Evolutionary conservation across 257 asterid genomes (phyloP), one percentile per base, ranked within the genome.

Genomic region (Coffea eugenioides): DNA sequence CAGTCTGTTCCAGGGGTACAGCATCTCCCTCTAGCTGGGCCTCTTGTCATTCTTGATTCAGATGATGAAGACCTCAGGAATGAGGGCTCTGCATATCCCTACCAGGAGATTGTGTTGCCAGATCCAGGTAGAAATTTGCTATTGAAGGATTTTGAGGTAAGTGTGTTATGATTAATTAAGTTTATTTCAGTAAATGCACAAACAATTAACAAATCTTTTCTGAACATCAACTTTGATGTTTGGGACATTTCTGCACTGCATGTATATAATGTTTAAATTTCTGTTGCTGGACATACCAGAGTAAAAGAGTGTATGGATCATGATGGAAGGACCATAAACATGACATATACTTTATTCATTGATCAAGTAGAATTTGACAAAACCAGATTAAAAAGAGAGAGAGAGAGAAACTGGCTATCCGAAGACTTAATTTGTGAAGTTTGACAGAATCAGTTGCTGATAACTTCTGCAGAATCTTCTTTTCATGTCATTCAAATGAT

Each of bases 21-120:
- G 82, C 84, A 82, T 77, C 82, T 85, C 72, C 83, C 83, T 64
- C 46, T 83, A 20, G 78, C 84, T 83, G 93, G 84, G 65, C 87
- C 89, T 59, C 81, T 93, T 79, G 90, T 95, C 49, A 88, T 93
- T 79, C 81, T 93, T 74, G 97, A 95, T 77, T 93, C 92, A 45
- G 99, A 95, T 67, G 99, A 95, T 73, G 99, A 93, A 77, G 98
- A 89, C 59, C 12, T 3, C 86, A 83, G 31, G 84, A 73, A n/a
- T n/a, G 80, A 77, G 72, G 84, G 79, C 25, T 66, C 20, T 68
- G 71, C 76, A 73, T 46, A 72, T 70, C 84, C 82, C 68, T 81
- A 62, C 77, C 59, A 27, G 79, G 94, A 82, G 61, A 64, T 80
- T 69, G 71, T 51, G 20, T 82, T 85, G 88, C 82, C 79, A 69